phyloP scores from a whole-genome alignment of 768 basidiomycete genomes.

The Naematelia aurantialba region DNA sequence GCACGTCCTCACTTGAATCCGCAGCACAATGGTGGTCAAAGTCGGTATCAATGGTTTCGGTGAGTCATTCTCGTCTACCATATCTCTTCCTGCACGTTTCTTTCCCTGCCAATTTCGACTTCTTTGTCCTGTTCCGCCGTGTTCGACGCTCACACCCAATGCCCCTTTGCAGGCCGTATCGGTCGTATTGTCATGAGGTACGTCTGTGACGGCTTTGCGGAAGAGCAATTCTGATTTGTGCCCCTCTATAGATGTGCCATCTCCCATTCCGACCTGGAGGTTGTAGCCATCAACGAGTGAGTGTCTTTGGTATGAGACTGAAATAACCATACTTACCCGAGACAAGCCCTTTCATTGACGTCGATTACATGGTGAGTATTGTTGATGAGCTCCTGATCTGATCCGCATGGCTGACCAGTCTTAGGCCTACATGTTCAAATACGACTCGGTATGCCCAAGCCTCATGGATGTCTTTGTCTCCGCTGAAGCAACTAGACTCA shows the following conservation, averaged over 20 bases:
- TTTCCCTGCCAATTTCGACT: background rate
- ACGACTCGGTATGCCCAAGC: slow-evolving; percentile 35
- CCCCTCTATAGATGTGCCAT: slow-evolving; percentile 71
- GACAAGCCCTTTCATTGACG: slow-evolving; percentile 88
- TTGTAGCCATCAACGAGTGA: slow-evolving; percentile 92
- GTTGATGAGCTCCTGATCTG: background rate
- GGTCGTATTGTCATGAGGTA: slow-evolving; percentile 83
- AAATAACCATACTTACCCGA: slow-evolving; percentile 14
- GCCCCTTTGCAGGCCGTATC: slow-evolving; percentile 75
- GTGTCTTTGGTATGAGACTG: slow-evolving; percentile 38
- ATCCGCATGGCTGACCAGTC: background rate
- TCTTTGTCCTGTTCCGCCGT: background rate
- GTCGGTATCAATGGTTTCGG: slow-evolving; percentile 95
- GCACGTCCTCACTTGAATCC: background rate
- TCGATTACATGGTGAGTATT: slow-evolving; percentile 81
- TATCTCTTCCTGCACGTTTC: slow-evolving; percentile 3
- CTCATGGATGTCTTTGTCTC: background rate
- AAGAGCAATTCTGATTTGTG: background rate
- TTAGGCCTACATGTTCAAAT: slow-evolving; percentile 49
- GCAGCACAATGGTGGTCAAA: slow-evolving; percentile 60
- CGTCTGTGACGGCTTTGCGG: background rate
- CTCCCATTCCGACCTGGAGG: slow-evolving; percentile 66
- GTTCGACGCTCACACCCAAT: background rate
- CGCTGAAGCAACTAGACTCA: slow-evolving; percentile 38
- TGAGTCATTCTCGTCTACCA: slow-evolving; percentile 14